Base-by-base conservation (phyloP, 768 basidiomycete genomes). In the Russula griseocarnosa region DNA sequence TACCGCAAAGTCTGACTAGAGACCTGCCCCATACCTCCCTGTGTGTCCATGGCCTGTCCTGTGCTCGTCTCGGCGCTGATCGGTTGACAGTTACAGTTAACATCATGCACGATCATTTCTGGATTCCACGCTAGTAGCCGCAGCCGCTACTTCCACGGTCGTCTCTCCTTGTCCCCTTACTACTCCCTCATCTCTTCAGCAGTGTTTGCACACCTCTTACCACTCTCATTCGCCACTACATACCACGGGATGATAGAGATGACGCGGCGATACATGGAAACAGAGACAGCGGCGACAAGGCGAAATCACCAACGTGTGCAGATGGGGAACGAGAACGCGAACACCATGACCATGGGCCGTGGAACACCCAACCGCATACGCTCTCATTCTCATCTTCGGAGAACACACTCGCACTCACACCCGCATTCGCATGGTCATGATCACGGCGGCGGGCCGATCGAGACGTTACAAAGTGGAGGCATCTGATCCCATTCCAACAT, bases 371-470 rank as follows among this genome's bases (percentile, higher is more conserved):
- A 36, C 36, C 36, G 11, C 36, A 36, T 13, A 36, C 11, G 5
- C 44, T 30, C 65, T 5, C 68, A 67, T 28, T 54, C 59, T 10
- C 68, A 62, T 69, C 32, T 64, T 69, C 16, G 58, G 59, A 38
- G 60, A 62, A 52, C 68, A n/a, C n/a, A n/a, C n/a, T n/a, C n/a
- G n/a, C n/a, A 69, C 24, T 62, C 67, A 3, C 67, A 67, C 24
- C 54, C 58, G 34, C 67, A 34, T 34, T 34, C 34, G 34, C 34
- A 34, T 34, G 10, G 10, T 10, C 36, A 69, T 14, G 44, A 63
- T 6, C 67, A 68, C 32, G 54, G 66, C 22, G 61, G 55, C 3
- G 57, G 59, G 51, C 47, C 67, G 55, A 24, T 68, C 9, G 61
- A 68, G 66, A 58, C 66, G n/a, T 30, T 68, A 14, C 61, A 68